phyloP scores from a whole-genome alignment of 2,329 filamentous ascomycete species.

The Cercospora citrullina region DNA sequence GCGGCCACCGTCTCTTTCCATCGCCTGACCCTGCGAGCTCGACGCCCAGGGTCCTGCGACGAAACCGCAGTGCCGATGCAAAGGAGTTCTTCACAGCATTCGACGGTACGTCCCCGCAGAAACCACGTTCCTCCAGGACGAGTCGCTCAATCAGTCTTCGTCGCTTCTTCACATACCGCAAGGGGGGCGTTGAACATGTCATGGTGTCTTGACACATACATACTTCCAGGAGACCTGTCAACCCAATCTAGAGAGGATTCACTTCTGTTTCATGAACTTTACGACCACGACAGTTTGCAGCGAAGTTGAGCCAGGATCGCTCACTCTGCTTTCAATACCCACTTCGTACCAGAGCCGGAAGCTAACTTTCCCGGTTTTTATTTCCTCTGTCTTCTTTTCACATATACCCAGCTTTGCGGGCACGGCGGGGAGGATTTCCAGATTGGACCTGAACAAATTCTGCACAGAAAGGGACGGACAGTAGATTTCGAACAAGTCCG shows the following conservation, averaged over 20 bases:
- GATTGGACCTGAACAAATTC: neutral
- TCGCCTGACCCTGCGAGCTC: constrained; percentile 21
- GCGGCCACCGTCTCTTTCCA: constrained; percentile 25
- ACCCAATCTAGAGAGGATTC: neutral
- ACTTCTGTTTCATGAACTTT: neutral
- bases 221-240: neutral
- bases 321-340: neutral
- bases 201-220: constrained; percentile 12
- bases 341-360: neutral
- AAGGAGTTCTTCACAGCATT: constrained; percentile 14
- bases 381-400: neutral
- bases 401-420: neutral
- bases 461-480: neutral
- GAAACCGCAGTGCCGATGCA: constrained; percentile 14
- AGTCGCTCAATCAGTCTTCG: constrained; percentile 22
- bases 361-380: neutral
- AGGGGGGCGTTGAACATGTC: constrained; percentile 14
- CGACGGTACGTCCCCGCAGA: constrained; percentile 7
- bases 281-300: neutral
- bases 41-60: neutral
- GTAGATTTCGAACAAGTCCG: neutral
- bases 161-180: constrained; percentile 21
- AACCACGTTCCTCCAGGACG: constrained; percentile 18
- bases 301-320: neutral
- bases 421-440: neutral